These are phyloP conservation scores for Mollisia scopiformis DNA, from an alignment of 2,329 filamentous ascomycete genomes.

Conservation along the genomic window DNA sequence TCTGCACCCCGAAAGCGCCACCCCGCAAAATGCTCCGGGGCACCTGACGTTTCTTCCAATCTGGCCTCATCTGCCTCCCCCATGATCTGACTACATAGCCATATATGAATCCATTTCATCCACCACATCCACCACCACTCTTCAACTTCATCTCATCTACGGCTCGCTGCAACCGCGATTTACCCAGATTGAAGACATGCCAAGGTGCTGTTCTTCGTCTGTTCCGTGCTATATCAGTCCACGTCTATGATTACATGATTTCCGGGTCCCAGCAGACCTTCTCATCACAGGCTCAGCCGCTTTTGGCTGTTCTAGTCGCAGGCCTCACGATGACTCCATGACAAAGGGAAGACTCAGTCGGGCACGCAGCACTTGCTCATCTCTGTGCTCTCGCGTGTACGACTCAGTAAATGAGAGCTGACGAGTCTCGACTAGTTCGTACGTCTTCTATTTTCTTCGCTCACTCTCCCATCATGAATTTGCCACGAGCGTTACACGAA, in stretches of 20 bases:
- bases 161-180: not conserved
- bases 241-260: not conserved
- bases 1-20: too few species aligned
- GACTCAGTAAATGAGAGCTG: not conserved
- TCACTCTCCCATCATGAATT: not conserved
- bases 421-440: not conserved
- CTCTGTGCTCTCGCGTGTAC: not conserved
- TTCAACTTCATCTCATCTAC: not conserved
- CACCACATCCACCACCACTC: not conserved
- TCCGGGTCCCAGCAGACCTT: not conserved
- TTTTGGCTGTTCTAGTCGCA: too few species aligned
- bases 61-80: not conserved
- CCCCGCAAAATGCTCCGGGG: too few species aligned
- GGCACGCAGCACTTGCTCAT: not conserved
- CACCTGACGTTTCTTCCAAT: not conserved
- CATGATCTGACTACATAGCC: not conserved
- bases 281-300: not conserved
- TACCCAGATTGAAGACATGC: slow-evolving; percentile 2
- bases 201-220: not conserved
- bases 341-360: not conserved
- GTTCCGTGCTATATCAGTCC: not conserved
- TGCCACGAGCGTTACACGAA: not conserved
- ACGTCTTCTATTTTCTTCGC: too few species aligned
- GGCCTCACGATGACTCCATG: not conserved
- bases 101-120: not conserved